Evolutionary conservation across 1,139 yeast species (phyloP).

Genomic region (Hemisphaericaspora lyxosophila): DNA sequence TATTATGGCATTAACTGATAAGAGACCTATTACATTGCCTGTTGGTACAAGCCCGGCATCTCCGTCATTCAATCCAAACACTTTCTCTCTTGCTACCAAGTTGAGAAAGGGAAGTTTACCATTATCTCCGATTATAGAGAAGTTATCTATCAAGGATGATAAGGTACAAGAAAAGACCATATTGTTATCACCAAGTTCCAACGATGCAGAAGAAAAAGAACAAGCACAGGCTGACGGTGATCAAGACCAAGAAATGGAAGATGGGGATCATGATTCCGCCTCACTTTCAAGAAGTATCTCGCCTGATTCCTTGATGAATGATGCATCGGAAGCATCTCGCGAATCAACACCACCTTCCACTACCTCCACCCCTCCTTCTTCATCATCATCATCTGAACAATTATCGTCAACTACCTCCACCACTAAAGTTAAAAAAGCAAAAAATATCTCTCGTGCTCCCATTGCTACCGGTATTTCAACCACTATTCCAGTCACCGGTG

Average conservation of each 20-base stretch:
- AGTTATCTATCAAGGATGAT: conserved; percentile 7
- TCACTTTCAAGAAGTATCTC: conserved; percentile 46
- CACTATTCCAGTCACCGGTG: conserved; percentile 78
- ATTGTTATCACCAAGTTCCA: conserved; percentile 2
- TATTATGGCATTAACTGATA: conserved; percentile 57
- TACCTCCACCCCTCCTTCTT: conserved; percentile 23
- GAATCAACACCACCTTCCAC: conserved; percentile 31
- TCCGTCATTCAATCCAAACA: conserved; percentile 47
- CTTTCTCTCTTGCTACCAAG: conserved; percentile 24
- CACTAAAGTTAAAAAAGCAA: conserved; percentile 31
- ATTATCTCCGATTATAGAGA: conserved; percentile 7
- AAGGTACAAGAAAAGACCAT: neutral
- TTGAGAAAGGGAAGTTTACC: conserved; percentile 8
- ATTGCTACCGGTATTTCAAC: conserved; percentile 75
- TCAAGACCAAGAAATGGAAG: conserved; percentile 6
- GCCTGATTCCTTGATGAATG: conserved; percentile 37
- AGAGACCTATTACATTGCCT: conserved; percentile 54
- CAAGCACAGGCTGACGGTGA: conserved; percentile 12
- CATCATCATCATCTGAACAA: conserved; percentile 14
- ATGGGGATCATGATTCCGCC: conserved; percentile 19
- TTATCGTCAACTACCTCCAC: conserved; percentile 4
- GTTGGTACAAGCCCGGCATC: conserved; percentile 41
- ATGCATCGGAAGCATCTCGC: conserved; percentile 2
- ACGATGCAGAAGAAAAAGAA: conserved; percentile 9
- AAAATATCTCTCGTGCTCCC: conserved; percentile 43